Conservation (phyloP, 2,329 filamentous ascomycete genomes). For the Juglanconis sp. region DNA sequence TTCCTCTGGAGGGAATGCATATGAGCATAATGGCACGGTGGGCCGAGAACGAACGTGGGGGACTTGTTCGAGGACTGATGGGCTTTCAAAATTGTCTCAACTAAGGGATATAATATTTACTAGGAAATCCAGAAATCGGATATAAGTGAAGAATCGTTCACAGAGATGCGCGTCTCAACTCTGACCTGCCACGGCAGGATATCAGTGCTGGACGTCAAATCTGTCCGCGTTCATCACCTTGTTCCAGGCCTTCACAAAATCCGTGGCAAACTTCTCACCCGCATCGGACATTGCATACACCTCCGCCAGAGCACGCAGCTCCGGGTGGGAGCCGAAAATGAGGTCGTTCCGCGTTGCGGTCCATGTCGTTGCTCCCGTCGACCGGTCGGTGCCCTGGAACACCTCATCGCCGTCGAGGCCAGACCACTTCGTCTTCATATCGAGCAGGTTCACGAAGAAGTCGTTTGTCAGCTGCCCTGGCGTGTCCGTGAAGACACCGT, state of each 20-base stretch:
- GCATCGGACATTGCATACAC: conserved; percentile 63
- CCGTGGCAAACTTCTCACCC: conserved; percentile 62
- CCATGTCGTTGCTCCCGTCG: conserved; percentile 63
- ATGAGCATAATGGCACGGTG: no score
- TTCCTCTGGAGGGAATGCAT: no score
- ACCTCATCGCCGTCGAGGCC: conserved; percentile 10
- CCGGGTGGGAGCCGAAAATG: conserved; percentile 70
- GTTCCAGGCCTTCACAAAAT: conserved; percentile 69
- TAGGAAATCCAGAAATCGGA: no score
- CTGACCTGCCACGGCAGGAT: background rate
- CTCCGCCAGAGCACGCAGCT: conserved; percentile 68
- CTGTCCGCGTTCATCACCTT: conserved; percentile 75
- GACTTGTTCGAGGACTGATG: no score
- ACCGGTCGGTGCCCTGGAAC: conserved; percentile 13
- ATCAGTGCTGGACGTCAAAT: conserved; percentile 45
- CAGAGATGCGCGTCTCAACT: no score
- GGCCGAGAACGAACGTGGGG: no score
- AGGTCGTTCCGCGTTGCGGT: conserved; percentile 66
- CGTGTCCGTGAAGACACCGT: conserved; percentile 65
- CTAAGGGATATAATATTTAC: no score
- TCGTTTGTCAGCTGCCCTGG: conserved; percentile 72
- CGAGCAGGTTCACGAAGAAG: conserved; percentile 78
- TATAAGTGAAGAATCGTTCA: background rate
- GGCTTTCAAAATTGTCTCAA: no score
- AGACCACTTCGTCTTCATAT: conserved; percentile 61